A percentile compares a stretch with the other conserved stretches of the same genome.
Conservation (phyloP, 1,284 basidiomycete genomes). For the Trichosporon coremiiforme region DNA sequence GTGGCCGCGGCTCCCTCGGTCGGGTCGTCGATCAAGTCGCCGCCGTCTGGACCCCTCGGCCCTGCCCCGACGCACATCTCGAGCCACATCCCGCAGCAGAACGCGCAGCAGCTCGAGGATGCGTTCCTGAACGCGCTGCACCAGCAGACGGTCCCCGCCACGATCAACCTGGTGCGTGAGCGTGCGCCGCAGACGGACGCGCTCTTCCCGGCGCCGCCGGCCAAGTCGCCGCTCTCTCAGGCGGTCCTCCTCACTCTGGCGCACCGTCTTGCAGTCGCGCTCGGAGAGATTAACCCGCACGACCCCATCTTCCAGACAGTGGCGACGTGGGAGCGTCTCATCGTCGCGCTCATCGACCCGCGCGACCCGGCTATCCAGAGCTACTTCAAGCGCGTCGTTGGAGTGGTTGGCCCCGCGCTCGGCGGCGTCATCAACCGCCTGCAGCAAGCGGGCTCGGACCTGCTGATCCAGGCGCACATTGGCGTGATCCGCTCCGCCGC, state of each 20-base stretch:
- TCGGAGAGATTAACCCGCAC: conserved; percentile 36
- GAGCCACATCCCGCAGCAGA: conserved; percentile 14
- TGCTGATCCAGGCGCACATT: conserved; percentile 21
- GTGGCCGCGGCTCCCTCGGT: not conserved
- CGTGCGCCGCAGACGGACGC: conserved; percentile 33
- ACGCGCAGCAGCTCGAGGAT: conserved; percentile 38
- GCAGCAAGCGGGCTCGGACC: conserved; percentile 17
- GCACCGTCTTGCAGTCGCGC: conserved; percentile 41
- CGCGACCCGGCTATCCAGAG: conserved; percentile 25
- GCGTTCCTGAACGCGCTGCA: conserved; percentile 39
- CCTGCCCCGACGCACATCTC: conserved; percentile 20
- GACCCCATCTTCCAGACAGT: conserved; percentile 36
- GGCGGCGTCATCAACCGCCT: conserved; percentile 10
- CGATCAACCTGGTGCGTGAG: conserved; percentile 37
- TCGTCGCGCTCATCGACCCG: conserved; percentile 37
- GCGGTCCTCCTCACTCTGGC: conserved; percentile 47
- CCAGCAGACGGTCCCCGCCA: conserved; percentile 29
- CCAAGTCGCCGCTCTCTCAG: conserved; percentile 38
- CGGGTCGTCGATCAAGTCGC: conserved; percentile 21
- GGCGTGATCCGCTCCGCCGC: conserved; percentile 23
- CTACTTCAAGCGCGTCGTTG: conserved; percentile 30
- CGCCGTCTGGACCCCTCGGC: conserved; percentile 6
- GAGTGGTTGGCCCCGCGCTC: conserved; percentile 22
- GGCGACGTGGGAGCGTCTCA: conserved; percentile 37
- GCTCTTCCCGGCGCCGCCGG: conserved; percentile 28